phyloP scores from a whole-genome alignment of 1,284 basidiomycete species.

The Puccinia polysora region DNA sequence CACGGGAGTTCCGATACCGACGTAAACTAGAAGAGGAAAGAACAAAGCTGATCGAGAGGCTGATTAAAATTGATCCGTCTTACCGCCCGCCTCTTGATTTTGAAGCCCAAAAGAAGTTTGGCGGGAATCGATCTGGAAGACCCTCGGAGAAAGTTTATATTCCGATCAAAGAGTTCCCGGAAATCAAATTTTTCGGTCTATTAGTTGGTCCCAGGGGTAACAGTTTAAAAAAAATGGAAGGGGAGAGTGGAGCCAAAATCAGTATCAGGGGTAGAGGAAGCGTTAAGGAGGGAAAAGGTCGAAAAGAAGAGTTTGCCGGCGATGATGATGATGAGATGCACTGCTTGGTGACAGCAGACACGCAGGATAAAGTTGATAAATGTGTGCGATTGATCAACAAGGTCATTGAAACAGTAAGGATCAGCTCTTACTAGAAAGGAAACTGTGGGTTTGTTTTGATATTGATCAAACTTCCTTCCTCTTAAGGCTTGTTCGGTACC shows the following conservation, averaged over 20 bases:
- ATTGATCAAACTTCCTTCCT: neutral
- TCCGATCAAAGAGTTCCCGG: conserved; percentile 98
- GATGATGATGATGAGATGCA: conserved; percentile 97
- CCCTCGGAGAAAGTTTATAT: conserved; percentile 98
- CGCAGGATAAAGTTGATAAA: conserved; percentile 79
- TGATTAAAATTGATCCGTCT: conserved; percentile 94
- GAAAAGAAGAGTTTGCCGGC: conserved; percentile 70
- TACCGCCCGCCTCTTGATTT: conserved; percentile 95
- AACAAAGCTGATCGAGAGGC: conserved; percentile 83
- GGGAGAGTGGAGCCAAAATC: conserved; percentile 95
- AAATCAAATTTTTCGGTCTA: conserved; percentile 99
- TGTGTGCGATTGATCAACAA: conserved; percentile 94
- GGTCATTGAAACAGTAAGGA: conserved; percentile 91
- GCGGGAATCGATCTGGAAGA: conserved; percentile 70
- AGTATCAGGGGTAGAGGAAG: conserved; percentile 96
- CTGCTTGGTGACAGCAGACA: conserved; percentile 89
- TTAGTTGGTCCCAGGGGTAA: conserved; percentile 97
- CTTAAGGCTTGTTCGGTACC: conserved; percentile 90
- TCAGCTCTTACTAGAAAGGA: neutral
- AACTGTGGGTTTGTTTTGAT: neutral
- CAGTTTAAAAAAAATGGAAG: conserved; percentile 98
- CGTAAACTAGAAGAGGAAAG: conserved; percentile 98
- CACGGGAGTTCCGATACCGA: conserved; percentile 92
- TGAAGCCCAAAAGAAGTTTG: conserved; percentile 65
- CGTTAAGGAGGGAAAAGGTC: conserved; percentile 96